Conservation (phyloP, 345 rosid genomes). For the Punica granatum region DNA sequence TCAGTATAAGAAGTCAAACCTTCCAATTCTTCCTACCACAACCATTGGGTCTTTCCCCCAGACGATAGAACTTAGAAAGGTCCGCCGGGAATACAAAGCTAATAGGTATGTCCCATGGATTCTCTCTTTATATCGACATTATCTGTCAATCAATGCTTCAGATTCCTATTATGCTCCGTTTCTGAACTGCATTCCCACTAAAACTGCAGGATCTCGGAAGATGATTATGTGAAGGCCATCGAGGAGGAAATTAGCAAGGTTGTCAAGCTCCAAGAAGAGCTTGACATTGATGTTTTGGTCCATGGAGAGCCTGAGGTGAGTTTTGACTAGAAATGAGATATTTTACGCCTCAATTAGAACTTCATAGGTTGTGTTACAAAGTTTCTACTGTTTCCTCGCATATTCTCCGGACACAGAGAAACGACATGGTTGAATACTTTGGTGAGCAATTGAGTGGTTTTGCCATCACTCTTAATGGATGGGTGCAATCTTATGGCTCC, state of each 20-base stretch:
- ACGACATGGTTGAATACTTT: slow-evolving; percentile 98
- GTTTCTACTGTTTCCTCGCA: slow-evolving; percentile 7
- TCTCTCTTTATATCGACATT: not conserved
- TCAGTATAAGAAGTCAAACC: slow-evolving; percentile 89
- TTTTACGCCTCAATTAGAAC: no score
- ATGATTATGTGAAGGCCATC: slow-evolving; percentile 68
- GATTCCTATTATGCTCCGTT: not conserved
- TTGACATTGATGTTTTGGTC: slow-evolving; percentile 92
- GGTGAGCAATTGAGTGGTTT: slow-evolving; percentile 95
- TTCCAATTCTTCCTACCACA: slow-evolving; percentile 90
- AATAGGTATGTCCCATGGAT: slow-evolving; percentile 34
- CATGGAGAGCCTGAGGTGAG: slow-evolving; percentile 97
- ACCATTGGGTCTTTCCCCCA: slow-evolving; percentile 97
- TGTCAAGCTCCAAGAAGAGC: slow-evolving; percentile 80
- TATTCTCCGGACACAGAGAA: slow-evolving; percentile 55
- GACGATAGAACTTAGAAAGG: slow-evolving; percentile 84
- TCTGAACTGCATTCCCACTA: not conserved
- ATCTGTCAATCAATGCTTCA: not conserved
- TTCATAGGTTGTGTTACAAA: not conserved
- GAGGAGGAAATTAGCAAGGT: slow-evolving; percentile 84
- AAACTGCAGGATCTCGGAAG: slow-evolving; percentile 67
- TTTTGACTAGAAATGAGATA: slow-evolving; percentile 1
- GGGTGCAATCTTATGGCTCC: slow-evolving; percentile 98
- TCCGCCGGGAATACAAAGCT: slow-evolving; percentile 96
- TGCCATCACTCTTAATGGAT: slow-evolving; percentile 85